Base-by-base conservation (phyloP, 2,329 filamentous ascomycete genomes). In the Aspergillus phoenicis region DNA sequence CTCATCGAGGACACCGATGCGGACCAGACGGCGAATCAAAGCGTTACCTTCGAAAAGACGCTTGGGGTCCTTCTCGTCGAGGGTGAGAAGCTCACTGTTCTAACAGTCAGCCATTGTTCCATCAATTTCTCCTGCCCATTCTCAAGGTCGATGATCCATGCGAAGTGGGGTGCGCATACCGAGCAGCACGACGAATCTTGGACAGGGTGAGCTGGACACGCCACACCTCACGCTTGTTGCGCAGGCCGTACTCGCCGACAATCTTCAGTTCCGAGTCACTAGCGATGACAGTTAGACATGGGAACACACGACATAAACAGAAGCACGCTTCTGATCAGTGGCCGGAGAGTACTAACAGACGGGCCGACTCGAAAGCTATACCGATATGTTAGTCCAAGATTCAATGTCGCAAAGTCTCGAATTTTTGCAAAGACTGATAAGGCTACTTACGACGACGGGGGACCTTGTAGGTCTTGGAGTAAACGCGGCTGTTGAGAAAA, bases 211-310 rank as follows among this genome's bases (percentile, higher is more conserved):
- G 90, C 88, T 92, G 90, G 84, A 99, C 95, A 84, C 95, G 93
- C 95, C 95, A 99, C 81, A 99, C 95, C 88, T 99, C 95, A 87
- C 95, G 94, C 93, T 99, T 99, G 89, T 99, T 99, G 85, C 93
- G 91, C 78, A 99, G 92, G 85, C 95, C 95, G 88, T 96, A 99
- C 87, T 99, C 95, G 85, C 95, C 95, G 78, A 99, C 94, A 84
- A 95, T 90, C 91, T 99, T 99, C 84, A 99, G 86, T 87, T 99
- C 95, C 80, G 93, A 92, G 87, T 99, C 95, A 87, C 95, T 98
- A 86, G 79, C 68, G 61, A 68, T 77, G 77, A 85, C 87, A 90
- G 90, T 91, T 84, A 85, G 81, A 69, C 65, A 73, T 73, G 71
- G 81, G 87, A 85, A 88, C 86, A 88, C 87, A 86, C 91, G 94